Base-by-base conservation (phyloP, 805 yeast species). In the Hanseniaspora lachancei region DNA sequence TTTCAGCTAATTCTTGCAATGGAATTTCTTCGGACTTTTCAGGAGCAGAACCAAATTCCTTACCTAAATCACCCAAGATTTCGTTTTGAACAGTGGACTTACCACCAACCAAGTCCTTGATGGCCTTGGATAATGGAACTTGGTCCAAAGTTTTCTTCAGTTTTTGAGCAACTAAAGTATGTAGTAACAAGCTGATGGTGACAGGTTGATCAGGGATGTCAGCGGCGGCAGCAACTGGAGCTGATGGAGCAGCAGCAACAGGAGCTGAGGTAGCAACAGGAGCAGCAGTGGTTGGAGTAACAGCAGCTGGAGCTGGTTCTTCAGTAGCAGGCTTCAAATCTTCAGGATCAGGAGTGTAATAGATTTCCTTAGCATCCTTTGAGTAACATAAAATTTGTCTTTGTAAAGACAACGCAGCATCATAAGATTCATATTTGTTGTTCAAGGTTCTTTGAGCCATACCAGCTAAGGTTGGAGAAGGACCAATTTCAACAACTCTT, bases 1-100 rank as follows among this genome's bases (percentile, higher is more conserved):
- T 82, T 67, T 88, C 97, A 49, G 97, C 97, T 69, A 93, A 81
- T 72, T 93, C 99, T 67, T 81, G 86, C 63, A 93, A 78, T 59
- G 98, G 98, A 44, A 95, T 86, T 68, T 93, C 99, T 74, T 93
- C 99, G 60, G 99, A 97, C 73, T 93, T 93, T 73, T 93, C 99
- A 44, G 99, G 99, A 50, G 97, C 89, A 47, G 93, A 73, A 65
- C 97, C 97, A 67, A 93, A 93, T 74, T 93, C 99, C 73, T 93
- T 93, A 68, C 97, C 97, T 66, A 93, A 78, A 67, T 93, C 99
- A 77, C 99, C 99, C 63, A 93, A 79, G 63, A 93, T 93, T 77
- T 93, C 99, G 72, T 93, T 93, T 74, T 93, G 99, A 49, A 93
- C 91, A 21, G 99, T 93, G 27, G 98, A 93, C 71, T 93, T 93